Evolutionary conservation across 805 yeast species (phyloP), one percentile per base, ranked within the genome.

Genomic region (Saccharomyces mikatae): DNA sequence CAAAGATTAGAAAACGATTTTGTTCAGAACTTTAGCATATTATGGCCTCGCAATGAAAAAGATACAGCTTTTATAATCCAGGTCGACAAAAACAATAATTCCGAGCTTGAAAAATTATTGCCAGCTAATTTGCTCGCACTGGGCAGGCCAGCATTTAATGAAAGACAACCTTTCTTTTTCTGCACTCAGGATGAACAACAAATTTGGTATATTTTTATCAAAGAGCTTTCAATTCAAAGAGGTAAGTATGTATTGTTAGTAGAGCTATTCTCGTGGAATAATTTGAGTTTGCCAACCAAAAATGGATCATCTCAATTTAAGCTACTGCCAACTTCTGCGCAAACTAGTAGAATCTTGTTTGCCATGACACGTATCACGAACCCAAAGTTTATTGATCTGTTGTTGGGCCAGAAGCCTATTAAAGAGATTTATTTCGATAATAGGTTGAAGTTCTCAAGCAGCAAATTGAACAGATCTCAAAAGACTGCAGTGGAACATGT

Each of bases 341-440:
- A 86, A 2, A 79, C 82, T 5, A 77, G 81, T 47, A 72, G 90
- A 66, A 82, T 83, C 5, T 72, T 85, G 64, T 77, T 79, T 59
- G 86, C 89, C 0, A 86, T 85, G 88, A 74, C 80, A 1, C 74
- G 80, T 49, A 74, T 84, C 36, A 75, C 75, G 48, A 81, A 82
- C 63, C 68, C 70, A 6, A 77, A 72, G 51, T 82, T 82, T 59
- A 73, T 76, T 52, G 76, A 76, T 52, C 74, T 81, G 77, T 66
- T 82, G 21, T 62, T 82, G 50, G 87, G 86, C 4, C 76, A 80
- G 53, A 74, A 79, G 53, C 78, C 81, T 41, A 76, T 81, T 56
- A 74, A 74, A 64, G 82, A 83, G 66, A 74, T 84, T 30, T 74
- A 74, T 22, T 85, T 84, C 67, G 76, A 75, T 47, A 84, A 84